phyloP scores from a whole-genome alignment of 1,284 basidiomycete genomes.

The Ustilago shanxiensis region DNA sequence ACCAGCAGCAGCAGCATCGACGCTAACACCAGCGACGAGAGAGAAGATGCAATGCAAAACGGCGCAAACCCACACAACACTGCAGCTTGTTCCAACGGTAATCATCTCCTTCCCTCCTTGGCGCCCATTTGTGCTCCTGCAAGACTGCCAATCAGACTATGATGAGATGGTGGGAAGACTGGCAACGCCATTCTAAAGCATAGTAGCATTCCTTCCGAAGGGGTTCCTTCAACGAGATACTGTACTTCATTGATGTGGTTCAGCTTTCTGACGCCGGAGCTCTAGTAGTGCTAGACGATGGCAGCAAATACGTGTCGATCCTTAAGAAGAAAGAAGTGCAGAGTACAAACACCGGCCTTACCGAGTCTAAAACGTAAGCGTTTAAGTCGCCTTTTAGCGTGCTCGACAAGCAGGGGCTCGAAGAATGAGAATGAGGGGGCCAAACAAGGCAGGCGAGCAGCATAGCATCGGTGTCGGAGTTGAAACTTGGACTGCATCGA shows the following conservation, averaged over 20 bases:
- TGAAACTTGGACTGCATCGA: constrained; percentile 11
- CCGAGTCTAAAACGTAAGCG: background rate
- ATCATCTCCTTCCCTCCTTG: background rate
- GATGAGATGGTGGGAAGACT: too few relatives aligned
- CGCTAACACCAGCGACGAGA: too few relatives aligned
- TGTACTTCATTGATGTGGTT: background rate
- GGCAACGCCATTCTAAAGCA: too few relatives aligned
- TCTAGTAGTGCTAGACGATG: background rate
- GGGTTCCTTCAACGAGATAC: background rate
- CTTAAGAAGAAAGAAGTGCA: background rate
- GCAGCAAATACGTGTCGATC: background rate
- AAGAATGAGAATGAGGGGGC: constrained; percentile 3
- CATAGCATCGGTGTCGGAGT: constrained; percentile 31
- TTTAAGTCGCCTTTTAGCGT: constrained; percentile 1
- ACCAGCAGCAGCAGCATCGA: background rate
- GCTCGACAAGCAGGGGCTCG: constrained; percentile 12
- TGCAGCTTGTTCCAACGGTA: background rate
- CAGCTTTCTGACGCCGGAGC: background rate
- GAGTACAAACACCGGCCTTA: constrained; percentile 1
- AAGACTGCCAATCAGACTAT: too few relatives aligned
- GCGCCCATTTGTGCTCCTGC: background rate
- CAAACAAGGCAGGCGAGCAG: constrained; percentile 9
- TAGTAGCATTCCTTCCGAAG: background rate
- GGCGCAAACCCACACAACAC: background rate
- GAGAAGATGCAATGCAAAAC: constrained; percentile 7